Percentiles rank a stretch among this genome's conserved stretches.
Conservation (phyloP, 2,329 filamentous ascomycete species). For the Pseudogymnoascus sp. region DNA sequence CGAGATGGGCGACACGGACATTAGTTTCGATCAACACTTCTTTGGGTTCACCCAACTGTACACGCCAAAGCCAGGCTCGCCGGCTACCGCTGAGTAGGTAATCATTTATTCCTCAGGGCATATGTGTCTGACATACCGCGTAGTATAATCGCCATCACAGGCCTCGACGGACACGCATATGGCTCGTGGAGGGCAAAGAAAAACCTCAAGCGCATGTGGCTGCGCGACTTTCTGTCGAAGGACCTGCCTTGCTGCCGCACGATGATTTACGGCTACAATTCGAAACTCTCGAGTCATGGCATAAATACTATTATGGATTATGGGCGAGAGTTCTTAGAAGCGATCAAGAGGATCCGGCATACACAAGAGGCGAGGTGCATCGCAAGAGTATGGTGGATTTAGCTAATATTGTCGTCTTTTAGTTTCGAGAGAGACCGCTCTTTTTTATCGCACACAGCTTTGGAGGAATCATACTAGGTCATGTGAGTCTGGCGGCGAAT, state of each 20-base stretch:
- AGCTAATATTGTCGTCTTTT: too few species aligned
- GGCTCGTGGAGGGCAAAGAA: slow-evolving; percentile 26
- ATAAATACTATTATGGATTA: slow-evolving; percentile 16
- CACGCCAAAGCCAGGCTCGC: not conserved
- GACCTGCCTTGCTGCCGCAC: slow-evolving; percentile 24
- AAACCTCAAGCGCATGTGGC: slow-evolving; percentile 23
- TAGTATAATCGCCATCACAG: slow-evolving; percentile 24
- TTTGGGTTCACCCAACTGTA: slow-evolving; percentile 25
- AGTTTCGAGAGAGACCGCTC: slow-evolving; percentile 29
- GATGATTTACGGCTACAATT: slow-evolving; percentile 31
- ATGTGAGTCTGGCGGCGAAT: too few species aligned
- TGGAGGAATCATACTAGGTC: slow-evolving; percentile 34
- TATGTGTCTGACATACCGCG: not conserved
- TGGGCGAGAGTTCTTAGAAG: slow-evolving; percentile 16
- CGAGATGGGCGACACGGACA: slow-evolving; percentile 14
- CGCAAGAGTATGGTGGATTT: too few species aligned
- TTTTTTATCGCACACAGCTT: slow-evolving; percentile 35
- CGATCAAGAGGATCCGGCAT: slow-evolving; percentile 19
- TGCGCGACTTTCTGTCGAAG: slow-evolving; percentile 25
- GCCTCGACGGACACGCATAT: slow-evolving; percentile 27
- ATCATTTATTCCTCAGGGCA: not conserved
- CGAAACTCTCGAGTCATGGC: slow-evolving; percentile 23
- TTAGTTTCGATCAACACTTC: slow-evolving; percentile 22
- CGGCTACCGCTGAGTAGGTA: slow-evolving; percentile 15
- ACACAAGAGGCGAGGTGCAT: slow-evolving; percentile 21